Evolutionary conservation across 2,329 filamentous ascomycete genomes (phyloP), one percentile per base, ranked within the genome.

Genomic region (Phialophora tarda): DNA sequence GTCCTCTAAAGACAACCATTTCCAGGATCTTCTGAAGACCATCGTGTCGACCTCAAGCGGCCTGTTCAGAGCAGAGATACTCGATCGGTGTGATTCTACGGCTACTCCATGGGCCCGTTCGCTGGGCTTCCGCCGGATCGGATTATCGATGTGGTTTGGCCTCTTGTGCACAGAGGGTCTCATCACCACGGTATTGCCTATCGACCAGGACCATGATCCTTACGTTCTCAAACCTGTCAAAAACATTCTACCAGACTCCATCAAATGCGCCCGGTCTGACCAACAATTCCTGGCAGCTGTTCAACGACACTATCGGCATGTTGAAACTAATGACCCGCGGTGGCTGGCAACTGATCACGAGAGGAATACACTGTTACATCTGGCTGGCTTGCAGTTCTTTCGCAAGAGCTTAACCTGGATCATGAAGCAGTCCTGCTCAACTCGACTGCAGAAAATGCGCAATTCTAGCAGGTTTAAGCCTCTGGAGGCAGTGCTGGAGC

Each of bases 381-480:
- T 73, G 63, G 71, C 71, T 55, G 72, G 73, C 50, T 69, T 54
- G 50, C 23, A 71, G 41, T 56, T 70, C 6, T 71, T 72, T 53
- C 71, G 68, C 28, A 62, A 69, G 24, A 72, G 70, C 63, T 69
- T 67, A 53, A 41, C 4, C 59, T 78, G 74, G 76, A 67, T 78
- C 48, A 59, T 77, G 50, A 34, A 72, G 17, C 73, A 73, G 59
- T 21, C 65, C 60, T 44, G 41, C 38, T 26, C 61, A 21, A 3
- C 23, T 62, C 23, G 53, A 0, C 56, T 75, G 14, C 51, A 59
- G 11, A 64, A 34, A 12, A 68, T 67, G 24, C 71, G 76, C 21
- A 75, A 78, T 64, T 57, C 70, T 44, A 61, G 75, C 47, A 74
- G 75, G n/a, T 72, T 76, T 56, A 79, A 75, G 21, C 75, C 77